These are phyloP conservation scores for Aspergillus proliferans DNA, from an alignment of 2,329 filamentous ascomycete species.

Conservation along the genomic window DNA sequence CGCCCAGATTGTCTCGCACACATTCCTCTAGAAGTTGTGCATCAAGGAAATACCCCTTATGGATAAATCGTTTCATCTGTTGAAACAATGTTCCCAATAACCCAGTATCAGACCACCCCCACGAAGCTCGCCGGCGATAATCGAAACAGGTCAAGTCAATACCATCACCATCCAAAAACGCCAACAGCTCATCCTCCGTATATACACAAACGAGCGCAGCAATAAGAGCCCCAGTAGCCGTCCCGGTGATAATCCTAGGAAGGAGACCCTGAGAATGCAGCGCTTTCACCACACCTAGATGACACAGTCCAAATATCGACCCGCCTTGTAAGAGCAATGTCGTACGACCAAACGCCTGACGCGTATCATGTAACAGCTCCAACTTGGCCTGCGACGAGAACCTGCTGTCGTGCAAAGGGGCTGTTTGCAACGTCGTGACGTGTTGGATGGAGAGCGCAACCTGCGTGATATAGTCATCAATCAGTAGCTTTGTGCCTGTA, in stretches of 20 bases:
- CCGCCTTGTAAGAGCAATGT: slow-evolving; percentile 84
- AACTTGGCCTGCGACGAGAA: slow-evolving; percentile 72
- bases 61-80: slow-evolving; percentile 61
- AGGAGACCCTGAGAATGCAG: slow-evolving; percentile 73
- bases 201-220: slow-evolving; percentile 83
- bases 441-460: slow-evolving; percentile 75
- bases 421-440: slow-evolving; percentile 62
- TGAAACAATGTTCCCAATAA: slow-evolving; percentile 57
- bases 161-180: slow-evolving; percentile 67
- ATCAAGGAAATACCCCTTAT: slow-evolving; percentile 78
- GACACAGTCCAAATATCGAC: slow-evolving; percentile 84
- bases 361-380: slow-evolving; percentile 77
- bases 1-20: slow-evolving; percentile 76
- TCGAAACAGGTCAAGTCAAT: slow-evolving; percentile 80
- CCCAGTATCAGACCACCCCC: slow-evolving; percentile 25
- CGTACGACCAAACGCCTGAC: slow-evolving; percentile 80
- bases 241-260: slow-evolving; percentile 85
- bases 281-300: slow-evolving; percentile 84
- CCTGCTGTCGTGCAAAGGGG: slow-evolving; percentile 42
- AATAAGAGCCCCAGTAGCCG: slow-evolving; percentile 82
- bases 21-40: slow-evolving; percentile 75
- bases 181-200: slow-evolving; percentile 74
- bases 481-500: slow-evolving; percentile 80
- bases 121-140: slow-evolving; percentile 18
- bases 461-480: slow-evolving; percentile 84